These are phyloP conservation scores for Orbilia ellipsospora DNA, from an alignment of 2,329 filamentous ascomycete species.

Conservation along the genomic window DNA sequence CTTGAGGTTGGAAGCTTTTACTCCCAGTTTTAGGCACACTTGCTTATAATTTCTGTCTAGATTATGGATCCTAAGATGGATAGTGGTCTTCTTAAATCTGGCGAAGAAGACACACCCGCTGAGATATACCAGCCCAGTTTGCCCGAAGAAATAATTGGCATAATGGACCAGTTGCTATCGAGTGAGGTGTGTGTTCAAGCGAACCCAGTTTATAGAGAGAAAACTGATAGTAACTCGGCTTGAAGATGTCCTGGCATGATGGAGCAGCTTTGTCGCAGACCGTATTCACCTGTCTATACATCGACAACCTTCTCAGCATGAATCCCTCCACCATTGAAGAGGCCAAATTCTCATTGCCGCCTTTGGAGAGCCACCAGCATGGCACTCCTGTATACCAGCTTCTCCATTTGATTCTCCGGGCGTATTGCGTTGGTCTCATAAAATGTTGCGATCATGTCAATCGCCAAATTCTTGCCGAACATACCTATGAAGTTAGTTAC, in stretches of 20 bases:
- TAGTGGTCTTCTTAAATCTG: constrained; percentile 82
- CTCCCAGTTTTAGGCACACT: neutral
- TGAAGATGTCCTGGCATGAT: constrained; percentile 91
- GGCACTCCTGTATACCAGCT: constrained; percentile 46
- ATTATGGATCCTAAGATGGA: constrained; percentile 99
- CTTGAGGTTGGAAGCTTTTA: constrained; percentile 70
- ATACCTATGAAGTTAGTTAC: constrained; percentile 82
- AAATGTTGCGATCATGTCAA: constrained; percentile 86
- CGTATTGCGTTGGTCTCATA: constrained; percentile 85
- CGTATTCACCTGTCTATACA: constrained; percentile 88
- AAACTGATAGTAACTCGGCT: constrained; percentile 29
- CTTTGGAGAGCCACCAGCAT: constrained; percentile 55
- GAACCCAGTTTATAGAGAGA: neutral
- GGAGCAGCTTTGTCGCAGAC: constrained; percentile 97
- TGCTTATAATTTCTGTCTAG: constrained; percentile 65
- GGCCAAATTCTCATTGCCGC: constrained; percentile 69
- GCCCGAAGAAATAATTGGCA: constrained; percentile 84
- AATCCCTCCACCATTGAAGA: constrained; percentile 73
- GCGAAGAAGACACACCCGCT: constrained; percentile 86
- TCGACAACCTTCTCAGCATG: constrained; percentile 83
- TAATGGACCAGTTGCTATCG: constrained; percentile 92
- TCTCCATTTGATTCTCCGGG: constrained; percentile 72
- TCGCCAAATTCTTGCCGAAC: constrained; percentile 79
- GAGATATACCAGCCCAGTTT: constrained; percentile 75
- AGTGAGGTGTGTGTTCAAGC: constrained; percentile 73